Conservation (phyloP, 1,139 yeast species). For the Blastobotrys elegans region DNA sequence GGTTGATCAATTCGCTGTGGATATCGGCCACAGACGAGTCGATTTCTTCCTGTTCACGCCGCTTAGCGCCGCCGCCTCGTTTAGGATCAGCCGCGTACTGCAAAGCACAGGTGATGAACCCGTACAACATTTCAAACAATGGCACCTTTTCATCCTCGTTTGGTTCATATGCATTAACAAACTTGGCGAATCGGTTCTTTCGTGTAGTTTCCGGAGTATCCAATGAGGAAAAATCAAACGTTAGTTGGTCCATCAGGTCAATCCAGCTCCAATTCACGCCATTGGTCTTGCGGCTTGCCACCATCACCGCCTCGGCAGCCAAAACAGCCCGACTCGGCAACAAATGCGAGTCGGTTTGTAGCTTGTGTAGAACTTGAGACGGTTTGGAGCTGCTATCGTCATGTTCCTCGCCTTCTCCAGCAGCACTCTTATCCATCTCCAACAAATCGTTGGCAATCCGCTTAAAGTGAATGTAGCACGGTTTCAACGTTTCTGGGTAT, state of each 20-base stretch:
- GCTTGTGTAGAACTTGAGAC: background rate
- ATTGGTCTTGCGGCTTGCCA: constrained; percentile 19
- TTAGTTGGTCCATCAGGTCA: constrained; percentile 23
- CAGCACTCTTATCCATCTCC: too few species aligned
- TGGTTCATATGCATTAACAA: constrained; percentile 18
- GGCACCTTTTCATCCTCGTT: constrained; percentile 25
- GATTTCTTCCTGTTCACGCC: constrained; percentile 19
- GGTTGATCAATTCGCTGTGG: constrained; percentile 22
- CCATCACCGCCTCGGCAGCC: constrained; percentile 21
- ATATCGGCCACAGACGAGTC: constrained; percentile 18
- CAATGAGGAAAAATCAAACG: constrained; percentile 30
- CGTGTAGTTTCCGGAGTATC: constrained; percentile 10
- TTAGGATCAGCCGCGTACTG: constrained; percentile 14
- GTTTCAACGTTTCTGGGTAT: constrained; percentile 16
- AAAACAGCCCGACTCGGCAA: constrained; percentile 15
- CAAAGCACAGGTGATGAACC: constrained; percentile 24
- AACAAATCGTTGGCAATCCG: constrained; percentile 7
- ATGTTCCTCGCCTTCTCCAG: too few species aligned
- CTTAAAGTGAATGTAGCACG: constrained; percentile 5
- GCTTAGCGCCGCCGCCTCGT: constrained; percentile 12
- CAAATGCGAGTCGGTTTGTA: background rate
- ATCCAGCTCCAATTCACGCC: constrained; percentile 23
- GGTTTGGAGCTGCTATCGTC: background rate
- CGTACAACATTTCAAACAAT: constrained; percentile 30
- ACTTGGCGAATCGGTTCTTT: constrained; percentile 17